A percentile compares a stretch with the other conserved stretches of the same genome.
Conservation (phyloP, 257 asterid species). For the Phtheirospermum japonicum region DNA sequence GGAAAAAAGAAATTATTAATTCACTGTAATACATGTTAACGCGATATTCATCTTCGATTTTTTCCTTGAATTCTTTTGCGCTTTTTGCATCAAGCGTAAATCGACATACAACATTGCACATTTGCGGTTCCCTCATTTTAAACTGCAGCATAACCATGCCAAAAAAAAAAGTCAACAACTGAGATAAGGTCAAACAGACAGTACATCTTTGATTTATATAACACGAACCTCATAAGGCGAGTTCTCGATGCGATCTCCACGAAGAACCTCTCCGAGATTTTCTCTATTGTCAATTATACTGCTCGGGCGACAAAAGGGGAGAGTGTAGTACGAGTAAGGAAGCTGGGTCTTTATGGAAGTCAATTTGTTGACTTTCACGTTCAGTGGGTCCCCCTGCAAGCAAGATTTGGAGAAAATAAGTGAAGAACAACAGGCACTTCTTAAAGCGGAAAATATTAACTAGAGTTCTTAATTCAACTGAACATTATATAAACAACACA, state of each 20-base stretch:
- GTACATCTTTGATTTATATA: background rate
- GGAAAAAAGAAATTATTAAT: too few species aligned
- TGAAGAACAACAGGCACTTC: background rate
- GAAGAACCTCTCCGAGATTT: slow-evolving; percentile 75
- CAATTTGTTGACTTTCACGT: slow-evolving; percentile 64
- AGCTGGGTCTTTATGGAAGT: slow-evolving; percentile 61
- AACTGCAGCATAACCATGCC: slow-evolving; percentile 38
- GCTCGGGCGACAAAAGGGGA: slow-evolving; percentile 57
- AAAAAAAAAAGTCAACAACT: background rate
- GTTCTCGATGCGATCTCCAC: slow-evolving; percentile 77
- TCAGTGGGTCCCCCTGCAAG: slow-evolving; percentile 55
- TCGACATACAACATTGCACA: slow-evolving; percentile 51
- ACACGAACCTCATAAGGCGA: slow-evolving; percentile 54
- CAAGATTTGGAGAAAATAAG: slow-evolving; percentile 6
- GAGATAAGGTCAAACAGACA: background rate
- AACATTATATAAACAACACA: background rate
- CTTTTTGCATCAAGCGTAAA: slow-evolving; percentile 40
- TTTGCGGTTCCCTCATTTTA: slow-evolving; percentile 59
- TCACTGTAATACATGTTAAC: slow-evolving; percentile 48
- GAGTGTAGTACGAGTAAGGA: slow-evolving; percentile 60
- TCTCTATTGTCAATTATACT: slow-evolving; percentile 62
- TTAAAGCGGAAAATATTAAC: background rate
- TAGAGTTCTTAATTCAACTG: background rate
- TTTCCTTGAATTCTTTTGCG: slow-evolving; percentile 54
- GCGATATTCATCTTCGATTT: slow-evolving; percentile 57